Evolutionary conservation across 345 rosid genomes (phyloP).

Genomic region (Turnera subulata): DNA sequence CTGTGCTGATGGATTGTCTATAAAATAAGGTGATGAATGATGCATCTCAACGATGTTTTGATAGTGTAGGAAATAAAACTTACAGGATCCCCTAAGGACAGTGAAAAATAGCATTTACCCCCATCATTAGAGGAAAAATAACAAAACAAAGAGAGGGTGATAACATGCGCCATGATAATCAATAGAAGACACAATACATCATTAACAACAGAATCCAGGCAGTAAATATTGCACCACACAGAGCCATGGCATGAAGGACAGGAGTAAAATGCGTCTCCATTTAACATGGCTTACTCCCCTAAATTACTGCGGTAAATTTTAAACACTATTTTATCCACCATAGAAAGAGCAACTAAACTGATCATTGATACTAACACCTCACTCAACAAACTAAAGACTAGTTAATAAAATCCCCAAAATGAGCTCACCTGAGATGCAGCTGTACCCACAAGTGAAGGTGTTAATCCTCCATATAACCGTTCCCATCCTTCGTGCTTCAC

Average conservation of each 20-base stretch:
- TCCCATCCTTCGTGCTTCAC: slow-evolving; percentile 77
- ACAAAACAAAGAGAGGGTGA: background rate
- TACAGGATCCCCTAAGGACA: background rate
- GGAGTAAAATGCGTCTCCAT: too few relatives aligned
- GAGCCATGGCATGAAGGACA: background rate
- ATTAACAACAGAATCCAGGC: slow-evolving; percentile 3
- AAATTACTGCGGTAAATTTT: too few relatives aligned
- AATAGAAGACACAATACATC: slow-evolving; percentile 18
- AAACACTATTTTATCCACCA: background rate
- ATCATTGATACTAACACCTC: background rate
- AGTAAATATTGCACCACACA: background rate
- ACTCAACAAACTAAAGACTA: background rate
- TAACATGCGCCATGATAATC: slow-evolving; percentile 3
- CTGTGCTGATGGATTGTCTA: too few relatives aligned
- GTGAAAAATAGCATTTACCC: background rate
- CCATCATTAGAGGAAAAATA: background rate
- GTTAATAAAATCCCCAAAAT: slow-evolving; percentile 29
- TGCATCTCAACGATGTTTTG: background rate
- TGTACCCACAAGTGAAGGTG: slow-evolving; percentile 82
- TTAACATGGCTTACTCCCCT: too few relatives aligned
- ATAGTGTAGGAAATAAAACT: background rate
- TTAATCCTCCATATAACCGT: slow-evolving; percentile 81
- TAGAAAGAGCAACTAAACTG: slow-evolving; percentile 7
- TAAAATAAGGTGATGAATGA: background rate
- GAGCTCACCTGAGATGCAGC: slow-evolving; percentile 86